phyloP scores from a whole-genome alignment of 106 monocot genomes.

The Amphibolis antarctica region DNA sequence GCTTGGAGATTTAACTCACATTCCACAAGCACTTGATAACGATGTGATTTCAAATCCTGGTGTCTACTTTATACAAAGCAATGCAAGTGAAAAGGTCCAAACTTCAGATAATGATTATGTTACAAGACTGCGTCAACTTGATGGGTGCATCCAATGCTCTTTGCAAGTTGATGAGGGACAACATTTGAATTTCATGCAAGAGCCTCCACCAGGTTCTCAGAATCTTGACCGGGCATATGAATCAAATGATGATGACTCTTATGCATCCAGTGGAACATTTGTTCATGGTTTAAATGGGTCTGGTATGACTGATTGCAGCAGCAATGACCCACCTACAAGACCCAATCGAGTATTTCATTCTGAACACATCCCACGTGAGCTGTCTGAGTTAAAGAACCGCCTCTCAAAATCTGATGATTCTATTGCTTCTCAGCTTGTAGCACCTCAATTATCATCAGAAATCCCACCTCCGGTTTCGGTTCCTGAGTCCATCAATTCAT shows the following conservation, averaged over 20 bases:
- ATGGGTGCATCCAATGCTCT: constrained; percentile 10
- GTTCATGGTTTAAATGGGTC: constrained; percentile 41
- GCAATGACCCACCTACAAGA: constrained; percentile 32
- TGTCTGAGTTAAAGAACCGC: constrained; percentile 46
- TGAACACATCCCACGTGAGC: constrained; percentile 75
- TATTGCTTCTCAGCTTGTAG: constrained; percentile 52
- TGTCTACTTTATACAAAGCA: constrained; percentile 9
- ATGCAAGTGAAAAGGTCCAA: constrained; percentile 26
- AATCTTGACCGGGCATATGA: constrained; percentile 21
- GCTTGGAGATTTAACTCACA: not conserved
- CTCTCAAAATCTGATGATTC: constrained; percentile 89
- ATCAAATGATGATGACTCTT: constrained; percentile 38
- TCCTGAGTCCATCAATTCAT: constrained; percentile 38
- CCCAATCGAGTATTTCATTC: constrained; percentile 61
- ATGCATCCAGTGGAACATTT: constrained; percentile 36
- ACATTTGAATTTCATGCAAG: constrained; percentile 15
- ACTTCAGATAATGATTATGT: constrained; percentile 16
- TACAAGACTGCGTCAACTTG: constrained; percentile 15
- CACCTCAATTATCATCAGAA: constrained; percentile 41
- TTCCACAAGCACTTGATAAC: constrained; percentile 8
- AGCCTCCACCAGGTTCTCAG: constrained; percentile 6
- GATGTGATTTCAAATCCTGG: constrained; percentile 20
- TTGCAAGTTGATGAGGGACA: constrained; percentile 15
- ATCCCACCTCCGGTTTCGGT: constrained; percentile 37
- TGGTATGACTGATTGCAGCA: constrained; percentile 32